Evolutionary conservation across 1,139 yeast genomes (phyloP), one percentile per base, ranked within the genome.

Genomic region (Yamadazyma pseudoaaseri): DNA sequence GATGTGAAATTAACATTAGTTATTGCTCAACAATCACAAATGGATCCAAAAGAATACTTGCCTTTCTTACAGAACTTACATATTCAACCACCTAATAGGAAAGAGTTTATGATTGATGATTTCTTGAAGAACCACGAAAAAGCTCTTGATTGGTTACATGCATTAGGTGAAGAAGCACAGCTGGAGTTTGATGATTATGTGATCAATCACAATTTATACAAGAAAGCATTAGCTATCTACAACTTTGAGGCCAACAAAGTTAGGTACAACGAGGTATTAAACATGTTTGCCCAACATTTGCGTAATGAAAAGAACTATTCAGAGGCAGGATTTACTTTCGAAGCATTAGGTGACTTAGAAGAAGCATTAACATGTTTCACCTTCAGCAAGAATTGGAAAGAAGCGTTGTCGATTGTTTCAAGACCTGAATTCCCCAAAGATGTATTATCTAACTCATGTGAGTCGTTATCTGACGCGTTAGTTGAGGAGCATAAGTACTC

Each of bases 1-100:
- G 86, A 92, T 56, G 81, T 94, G 26, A 81, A 81, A 40, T 65
- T 90, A 45, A 78, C 98, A 0, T 69, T 94, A 39, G 71, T 76
- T 9, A 81, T 94, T 44, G 98, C 98, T 0, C 97, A 94, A 56
- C 92, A 89, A 53, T 89, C 97, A 0, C 97, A 92, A 58, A 89
- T 84, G 71, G 99, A 94, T 62, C 99, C 99, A 17, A 87, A 90
- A 52, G 99, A 94, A 57, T 94, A 92, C 51, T 64, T 94, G 35
- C 97, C 98, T 33, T 94, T 92, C 58, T 69, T 94, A 46, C 96
- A 89, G 51, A 74, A 79, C 35, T 67, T 94, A 37, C 85, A 86
- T 46, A 75, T 76, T 23, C 85, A 83, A 55, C 66, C 75, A 1
- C 80, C 77, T 13, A 60, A 79, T 33, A 76, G 96, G 38, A 78